Evolutionary conservation across 768 basidiomycete genomes (phyloP).

Genomic region (Xerocomellus dryophilus): DNA sequence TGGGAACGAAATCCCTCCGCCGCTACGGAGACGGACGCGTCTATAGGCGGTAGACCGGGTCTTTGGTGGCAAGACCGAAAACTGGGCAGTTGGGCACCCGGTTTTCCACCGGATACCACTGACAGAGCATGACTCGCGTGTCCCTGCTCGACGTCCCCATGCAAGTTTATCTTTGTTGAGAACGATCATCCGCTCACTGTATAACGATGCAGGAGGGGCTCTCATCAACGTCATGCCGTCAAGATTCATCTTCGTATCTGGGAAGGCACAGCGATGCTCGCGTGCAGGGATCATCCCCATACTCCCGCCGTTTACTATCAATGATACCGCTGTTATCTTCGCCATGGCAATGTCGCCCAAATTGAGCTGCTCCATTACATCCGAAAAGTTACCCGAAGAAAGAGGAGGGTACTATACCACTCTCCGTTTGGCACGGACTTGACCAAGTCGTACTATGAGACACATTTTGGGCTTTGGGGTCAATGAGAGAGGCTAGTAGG

Average conservation of each 20-base stretch:
- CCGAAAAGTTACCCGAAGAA: too few relatives aligned
- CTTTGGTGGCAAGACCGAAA: constrained; percentile 39
- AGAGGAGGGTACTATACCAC: too few relatives aligned
- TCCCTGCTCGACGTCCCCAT: too few relatives aligned
- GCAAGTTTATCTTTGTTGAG: background rate
- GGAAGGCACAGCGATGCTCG: background rate
- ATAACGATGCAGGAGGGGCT: background rate
- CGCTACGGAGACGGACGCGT: background rate
- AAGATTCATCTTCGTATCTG: background rate
- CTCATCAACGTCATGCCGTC: too few relatives aligned
- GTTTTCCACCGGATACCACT: background rate
- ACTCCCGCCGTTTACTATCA: too few relatives aligned
- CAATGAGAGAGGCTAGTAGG: too few relatives aligned
- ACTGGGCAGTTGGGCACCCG: constrained; percentile 21
- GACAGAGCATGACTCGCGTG: background rate
- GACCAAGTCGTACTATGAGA: too few relatives aligned
- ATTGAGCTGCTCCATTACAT: too few relatives aligned
- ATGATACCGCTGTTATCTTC: background rate
- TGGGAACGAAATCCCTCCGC: constrained; percentile 21
- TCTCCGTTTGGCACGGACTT: too few relatives aligned
- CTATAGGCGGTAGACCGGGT: constrained; percentile 33
- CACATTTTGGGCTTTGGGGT: too few relatives aligned
- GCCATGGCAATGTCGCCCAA: too few relatives aligned
- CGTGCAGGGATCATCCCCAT: background rate
- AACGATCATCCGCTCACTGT: background rate